phyloP scores from a whole-genome alignment of 2,329 filamentous ascomycete species.

The Metarhizium anisopliae region DNA sequence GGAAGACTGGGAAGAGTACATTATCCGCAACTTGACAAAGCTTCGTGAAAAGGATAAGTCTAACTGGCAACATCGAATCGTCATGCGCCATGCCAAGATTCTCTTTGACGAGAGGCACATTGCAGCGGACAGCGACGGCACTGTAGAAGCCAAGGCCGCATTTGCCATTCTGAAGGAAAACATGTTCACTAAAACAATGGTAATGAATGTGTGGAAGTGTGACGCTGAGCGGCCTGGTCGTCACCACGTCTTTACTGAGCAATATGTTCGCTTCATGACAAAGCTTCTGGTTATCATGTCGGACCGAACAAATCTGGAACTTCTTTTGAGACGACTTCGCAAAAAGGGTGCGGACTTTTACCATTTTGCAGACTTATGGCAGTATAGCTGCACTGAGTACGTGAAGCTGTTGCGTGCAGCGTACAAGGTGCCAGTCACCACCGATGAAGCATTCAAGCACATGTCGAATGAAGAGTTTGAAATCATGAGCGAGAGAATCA shows the following conservation, averaged over 20 bases:
- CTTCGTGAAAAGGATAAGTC: constrained; percentile 72
- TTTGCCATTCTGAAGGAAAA: constrained; percentile 64
- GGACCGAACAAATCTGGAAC: constrained; percentile 69
- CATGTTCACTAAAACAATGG: constrained; percentile 89
- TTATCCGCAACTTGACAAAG: constrained; percentile 41
- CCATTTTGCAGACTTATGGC: constrained; percentile 52
- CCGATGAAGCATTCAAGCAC: constrained; percentile 48
- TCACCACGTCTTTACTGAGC: constrained; percentile 85
- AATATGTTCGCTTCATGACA: constrained; percentile 78
- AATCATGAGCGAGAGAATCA: constrained; percentile 43
- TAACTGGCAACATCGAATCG: constrained; percentile 92
- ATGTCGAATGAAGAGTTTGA: constrained; percentile 48
- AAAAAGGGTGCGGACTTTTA: constrained; percentile 72
- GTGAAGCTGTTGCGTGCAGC: constrained; percentile 42
- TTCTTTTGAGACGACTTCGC: constrained; percentile 67
- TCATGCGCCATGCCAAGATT: constrained; percentile 58
- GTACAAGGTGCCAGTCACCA: constrained; percentile 34
- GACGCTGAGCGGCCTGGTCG: constrained; percentile 75
- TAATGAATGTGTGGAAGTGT: constrained; percentile 90
- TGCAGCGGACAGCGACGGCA: constrained; percentile 31
- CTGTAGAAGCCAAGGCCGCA: constrained; percentile 65
- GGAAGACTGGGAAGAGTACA: constrained; percentile 52
- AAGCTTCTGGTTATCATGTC: constrained; percentile 63
- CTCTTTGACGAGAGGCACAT: constrained; percentile 37
- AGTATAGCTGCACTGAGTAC: constrained; percentile 45